phyloP scores from a whole-genome alignment of 1,284 basidiomycete species.

The Ustilago loliicola region DNA sequence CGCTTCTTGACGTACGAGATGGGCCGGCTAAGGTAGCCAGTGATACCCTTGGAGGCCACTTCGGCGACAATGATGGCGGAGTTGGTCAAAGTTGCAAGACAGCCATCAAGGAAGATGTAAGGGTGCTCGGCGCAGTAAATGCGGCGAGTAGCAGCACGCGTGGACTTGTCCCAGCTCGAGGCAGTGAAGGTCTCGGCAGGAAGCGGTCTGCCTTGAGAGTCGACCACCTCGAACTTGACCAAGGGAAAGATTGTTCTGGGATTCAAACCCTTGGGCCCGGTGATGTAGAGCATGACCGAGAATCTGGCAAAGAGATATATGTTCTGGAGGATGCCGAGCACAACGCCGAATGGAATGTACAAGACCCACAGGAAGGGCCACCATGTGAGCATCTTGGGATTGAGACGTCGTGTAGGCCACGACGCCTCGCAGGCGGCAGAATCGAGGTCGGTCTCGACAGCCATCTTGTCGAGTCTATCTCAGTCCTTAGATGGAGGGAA shows the following conservation, averaged over 20 bases:
- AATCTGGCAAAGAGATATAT: constrained; percentile 16
- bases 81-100: constrained; percentile 25
- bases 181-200: constrained; percentile 22
- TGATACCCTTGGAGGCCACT: constrained; percentile 15
- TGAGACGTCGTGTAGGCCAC: constrained; percentile 36
- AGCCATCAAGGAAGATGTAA: constrained; percentile 35
- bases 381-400: constrained; percentile 32
- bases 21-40: constrained; percentile 17
- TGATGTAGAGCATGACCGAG: constrained; percentile 11
- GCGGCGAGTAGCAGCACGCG: constrained; percentile 13
- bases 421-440: constrained; percentile 39
- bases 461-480: constrained; percentile 20
- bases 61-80: constrained; percentile 28
- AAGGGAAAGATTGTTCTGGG: constrained; percentile 23
- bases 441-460: constrained; percentile 35
- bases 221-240: constrained; percentile 27
- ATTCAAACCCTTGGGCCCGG: constrained; percentile 25
- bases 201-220: constrained; percentile 21
- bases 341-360: constrained; percentile 23
- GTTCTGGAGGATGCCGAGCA: constrained; percentile 22
- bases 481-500: not conserved
- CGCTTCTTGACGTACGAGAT: constrained; percentile 31
- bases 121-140: constrained; percentile 42
- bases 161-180: constrained; percentile 5
- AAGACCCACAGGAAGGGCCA: constrained; percentile 34